phyloP scores from a whole-genome alignment of 1,284 basidiomycete genomes.

The Ganoderma lingzhi region DNA sequence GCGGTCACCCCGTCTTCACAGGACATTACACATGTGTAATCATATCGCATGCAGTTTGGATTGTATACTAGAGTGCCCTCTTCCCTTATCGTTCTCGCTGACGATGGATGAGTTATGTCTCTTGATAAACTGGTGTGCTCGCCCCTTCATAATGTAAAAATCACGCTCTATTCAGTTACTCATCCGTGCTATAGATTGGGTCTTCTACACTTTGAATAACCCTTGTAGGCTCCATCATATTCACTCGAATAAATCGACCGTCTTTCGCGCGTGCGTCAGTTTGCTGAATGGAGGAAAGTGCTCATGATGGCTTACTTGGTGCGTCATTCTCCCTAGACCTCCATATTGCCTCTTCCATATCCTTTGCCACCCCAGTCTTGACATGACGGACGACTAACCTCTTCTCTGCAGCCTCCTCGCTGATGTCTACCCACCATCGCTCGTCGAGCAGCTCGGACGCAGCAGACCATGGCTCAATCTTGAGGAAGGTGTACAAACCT shows the following conservation, averaged over 20 bases:
- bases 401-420: slow-evolving; percentile 63
- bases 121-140: not conserved
- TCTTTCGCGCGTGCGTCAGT: slow-evolving; percentile 42
- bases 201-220: slow-evolving; percentile 61
- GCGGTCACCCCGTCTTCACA: not conserved
- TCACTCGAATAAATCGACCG: slow-evolving; percentile 61
- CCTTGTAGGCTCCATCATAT: slow-evolving; percentile 64
- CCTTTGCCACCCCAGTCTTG: slow-evolving; percentile 73
- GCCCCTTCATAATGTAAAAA: not conserved
- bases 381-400: slow-evolving; percentile 82
- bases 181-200: slow-evolving; percentile 31
- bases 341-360: slow-evolving; percentile 71
- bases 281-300: not conserved
- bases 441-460: slow-evolving; percentile 79
- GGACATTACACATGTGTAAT: slow-evolving; percentile 26
- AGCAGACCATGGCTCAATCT: slow-evolving; percentile 76
- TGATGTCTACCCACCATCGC: slow-evolving; percentile 79
- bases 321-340: slow-evolving; percentile 80
- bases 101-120: not conserved
- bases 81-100: not conserved
- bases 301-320: slow-evolving; percentile 64
- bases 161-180: not conserved
- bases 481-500: slow-evolving; percentile 85
- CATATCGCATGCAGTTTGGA: slow-evolving; percentile 18
- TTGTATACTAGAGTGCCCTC: slow-evolving; percentile 14